phyloP scores from a whole-genome alignment of 2,329 filamentous ascomycete species.

The Ramularia endophylla region DNA sequence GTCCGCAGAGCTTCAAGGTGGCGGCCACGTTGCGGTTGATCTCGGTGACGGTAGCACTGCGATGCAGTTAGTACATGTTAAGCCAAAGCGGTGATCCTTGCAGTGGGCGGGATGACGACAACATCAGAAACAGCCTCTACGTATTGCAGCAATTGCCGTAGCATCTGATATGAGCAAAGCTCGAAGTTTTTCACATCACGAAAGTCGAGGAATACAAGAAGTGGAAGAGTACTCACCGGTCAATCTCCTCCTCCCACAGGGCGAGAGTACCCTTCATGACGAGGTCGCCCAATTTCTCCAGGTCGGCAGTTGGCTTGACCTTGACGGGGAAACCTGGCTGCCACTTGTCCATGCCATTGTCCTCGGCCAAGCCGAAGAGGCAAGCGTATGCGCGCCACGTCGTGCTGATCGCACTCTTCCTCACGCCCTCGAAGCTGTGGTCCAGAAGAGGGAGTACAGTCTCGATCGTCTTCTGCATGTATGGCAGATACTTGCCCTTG shows the following conservation, averaged over 20 bases:
- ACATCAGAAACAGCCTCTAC: slow-evolving; percentile 46
- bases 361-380: slow-evolving; percentile 81
- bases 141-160: slow-evolving; percentile 36
- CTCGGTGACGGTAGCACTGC: slow-evolving; percentile 80
- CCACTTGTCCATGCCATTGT: slow-evolving; percentile 75
- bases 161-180: slow-evolving; percentile 99
- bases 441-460: slow-evolving; percentile 74
- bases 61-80: slow-evolving; percentile 37
- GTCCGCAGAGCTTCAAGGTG: slow-evolving; percentile 84
- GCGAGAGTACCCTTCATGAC: slow-evolving; percentile 78
- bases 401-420: slow-evolving; percentile 85
- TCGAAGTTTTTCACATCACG: slow-evolving; percentile 85
- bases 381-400: slow-evolving; percentile 91
- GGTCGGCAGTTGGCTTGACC: slow-evolving; percentile 68
- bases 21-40: slow-evolving; percentile 91
- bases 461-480: slow-evolving; percentile 83
- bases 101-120: neutral
- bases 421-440: slow-evolving; percentile 87
- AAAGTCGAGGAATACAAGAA: slow-evolving; percentile 23
- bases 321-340: slow-evolving; percentile 78
- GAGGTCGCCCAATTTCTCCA: slow-evolving; percentile 79
- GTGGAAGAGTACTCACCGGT: slow-evolving; percentile 65
- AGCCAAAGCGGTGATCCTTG: neutral
- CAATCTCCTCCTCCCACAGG: slow-evolving; percentile 83
- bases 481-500: slow-evolving; percentile 71